Conservation (phyloP, 768 basidiomycete genomes). For the Leccinum disarticulatum region DNA sequence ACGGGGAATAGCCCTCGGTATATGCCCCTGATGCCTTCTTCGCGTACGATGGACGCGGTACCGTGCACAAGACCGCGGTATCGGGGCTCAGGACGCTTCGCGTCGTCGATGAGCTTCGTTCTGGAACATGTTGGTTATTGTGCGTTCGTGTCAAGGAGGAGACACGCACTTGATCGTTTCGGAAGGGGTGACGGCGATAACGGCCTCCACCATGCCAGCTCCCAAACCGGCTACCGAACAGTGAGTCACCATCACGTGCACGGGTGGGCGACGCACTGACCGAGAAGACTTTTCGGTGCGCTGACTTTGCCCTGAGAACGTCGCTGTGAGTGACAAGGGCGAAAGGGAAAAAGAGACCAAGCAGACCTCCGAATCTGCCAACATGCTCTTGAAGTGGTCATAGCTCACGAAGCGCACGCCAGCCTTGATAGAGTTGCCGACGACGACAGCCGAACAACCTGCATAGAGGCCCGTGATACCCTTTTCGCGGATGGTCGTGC, state of each 20-base stretch:
- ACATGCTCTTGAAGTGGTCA: constrained; percentile 81
- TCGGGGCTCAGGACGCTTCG: constrained; percentile 79
- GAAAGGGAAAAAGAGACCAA: neutral
- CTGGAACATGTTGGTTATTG: constrained; percentile 41
- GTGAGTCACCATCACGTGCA: constrained; percentile 13
- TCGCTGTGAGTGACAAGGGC: constrained; percentile 1
- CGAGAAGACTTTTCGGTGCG: constrained; percentile 79
- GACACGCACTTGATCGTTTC: constrained; percentile 92
- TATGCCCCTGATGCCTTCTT: constrained; percentile 82
- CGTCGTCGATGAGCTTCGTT: constrained; percentile 96
- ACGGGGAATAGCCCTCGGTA: constrained; percentile 95
- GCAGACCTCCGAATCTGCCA: constrained; percentile 79
- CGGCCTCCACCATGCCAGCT: constrained; percentile 89
- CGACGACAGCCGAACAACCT: constrained; percentile 83
- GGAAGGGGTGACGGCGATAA: constrained; percentile 94
- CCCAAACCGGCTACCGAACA: constrained; percentile 61
- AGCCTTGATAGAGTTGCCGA: constrained; percentile 92
- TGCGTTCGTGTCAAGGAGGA: neutral
- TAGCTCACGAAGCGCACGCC: constrained; percentile 96
- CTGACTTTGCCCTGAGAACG: constrained; percentile 79
- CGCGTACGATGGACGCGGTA: constrained; percentile 70
- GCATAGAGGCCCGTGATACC: constrained; percentile 90
- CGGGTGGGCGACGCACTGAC: constrained; percentile 36
- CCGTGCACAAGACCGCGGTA: constrained; percentile 90
- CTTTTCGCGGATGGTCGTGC: constrained; percentile 67